phyloP scores from a whole-genome alignment of 305 asterid species.

The Plantago lanceolata region DNA sequence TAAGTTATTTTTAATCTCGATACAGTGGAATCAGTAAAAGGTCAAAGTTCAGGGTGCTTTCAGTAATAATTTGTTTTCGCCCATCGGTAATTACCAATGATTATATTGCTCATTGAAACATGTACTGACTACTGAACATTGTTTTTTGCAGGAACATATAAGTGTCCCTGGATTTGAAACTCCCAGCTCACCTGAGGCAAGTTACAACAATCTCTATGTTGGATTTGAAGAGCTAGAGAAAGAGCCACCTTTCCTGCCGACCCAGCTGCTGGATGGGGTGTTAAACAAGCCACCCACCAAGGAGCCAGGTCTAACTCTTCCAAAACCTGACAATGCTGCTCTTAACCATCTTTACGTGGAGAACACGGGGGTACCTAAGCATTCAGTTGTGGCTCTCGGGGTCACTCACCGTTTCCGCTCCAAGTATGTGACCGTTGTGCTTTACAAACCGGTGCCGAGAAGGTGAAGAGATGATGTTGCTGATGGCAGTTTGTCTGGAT shows the following conservation, averaged over 20 bases:
- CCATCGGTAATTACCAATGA: background rate
- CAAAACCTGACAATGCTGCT: slow-evolving; percentile 59
- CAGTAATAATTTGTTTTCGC: too few species aligned
- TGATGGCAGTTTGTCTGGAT: background rate
- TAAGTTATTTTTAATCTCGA: too few species aligned
- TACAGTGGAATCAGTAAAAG: too few species aligned
- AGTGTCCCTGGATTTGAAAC: slow-evolving; percentile 73
- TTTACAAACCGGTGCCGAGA: slow-evolving; percentile 76
- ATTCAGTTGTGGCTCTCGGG: slow-evolving; percentile 73
- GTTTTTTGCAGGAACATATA: slow-evolving; percentile 51
- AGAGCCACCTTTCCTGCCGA: slow-evolving; percentile 66
- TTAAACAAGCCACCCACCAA: slow-evolving; percentile 46
- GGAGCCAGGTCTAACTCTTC: slow-evolving; percentile 47
- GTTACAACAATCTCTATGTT: slow-evolving; percentile 66
- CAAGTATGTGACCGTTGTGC: slow-evolving; percentile 74
- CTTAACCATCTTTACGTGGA: slow-evolving; percentile 88
- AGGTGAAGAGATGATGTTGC: slow-evolving; percentile 44
- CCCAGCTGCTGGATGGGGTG: slow-evolving; percentile 62
- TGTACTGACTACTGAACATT: background rate
- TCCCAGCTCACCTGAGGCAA: slow-evolving; percentile 71
- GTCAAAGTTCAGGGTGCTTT: too few species aligned
- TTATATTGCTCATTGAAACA: background rate
- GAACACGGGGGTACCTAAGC: slow-evolving; percentile 49
- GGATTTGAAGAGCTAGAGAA: slow-evolving; percentile 65
- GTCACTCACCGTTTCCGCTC: slow-evolving; percentile 86